Evolutionary conservation across 1,284 basidiomycete species (phyloP).

Genomic region (Ustilago lituana): DNA sequence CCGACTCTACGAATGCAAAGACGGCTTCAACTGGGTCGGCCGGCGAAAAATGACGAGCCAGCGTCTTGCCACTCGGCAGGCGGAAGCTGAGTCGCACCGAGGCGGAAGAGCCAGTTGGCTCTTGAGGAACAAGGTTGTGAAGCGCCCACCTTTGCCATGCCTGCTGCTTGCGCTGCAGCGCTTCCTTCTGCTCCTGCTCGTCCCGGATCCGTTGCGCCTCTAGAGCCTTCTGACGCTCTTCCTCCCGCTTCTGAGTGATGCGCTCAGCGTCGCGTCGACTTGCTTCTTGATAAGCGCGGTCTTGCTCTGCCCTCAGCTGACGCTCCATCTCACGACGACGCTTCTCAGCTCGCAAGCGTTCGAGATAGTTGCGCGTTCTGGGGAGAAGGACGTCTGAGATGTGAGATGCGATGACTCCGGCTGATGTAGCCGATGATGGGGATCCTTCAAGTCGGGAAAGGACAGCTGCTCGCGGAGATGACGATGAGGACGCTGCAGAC

Average conservation of each 20-base stretch:
- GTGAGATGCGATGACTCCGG: constrained; percentile 44
- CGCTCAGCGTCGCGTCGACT: constrained; percentile 49
- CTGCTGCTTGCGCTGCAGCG: constrained; percentile 21
- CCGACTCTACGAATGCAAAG: constrained; percentile 56
- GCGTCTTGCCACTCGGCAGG: constrained; percentile 53
- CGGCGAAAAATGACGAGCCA: constrained; percentile 40
- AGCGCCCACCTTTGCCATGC: constrained; percentile 60
- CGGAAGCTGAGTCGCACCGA: constrained; percentile 49
- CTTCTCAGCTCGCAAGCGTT: constrained; percentile 48
- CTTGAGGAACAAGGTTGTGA: constrained; percentile 44
- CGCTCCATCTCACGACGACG: constrained; percentile 52
- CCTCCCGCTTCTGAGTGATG: constrained; percentile 39
- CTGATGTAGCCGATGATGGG: constrained; percentile 43
- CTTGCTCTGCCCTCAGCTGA: constrained; percentile 54
- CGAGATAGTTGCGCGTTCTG: constrained; percentile 48
- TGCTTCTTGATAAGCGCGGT: constrained; percentile 57
- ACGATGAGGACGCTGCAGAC: constrained; percentile 11
- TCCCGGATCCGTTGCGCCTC: constrained; percentile 25
- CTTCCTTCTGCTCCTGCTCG: constrained; percentile 21
- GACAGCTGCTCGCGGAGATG: constrained; percentile 50
- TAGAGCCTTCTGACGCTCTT: constrained; percentile 32
- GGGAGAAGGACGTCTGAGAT: constrained; percentile 57
- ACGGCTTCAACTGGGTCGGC: constrained; percentile 44
- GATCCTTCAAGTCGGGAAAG: constrained; percentile 58
- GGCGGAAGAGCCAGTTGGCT: constrained; percentile 19